Evolutionary conservation across 2,329 filamentous ascomycete species (phyloP), one percentile per base, ranked within the genome.

Genomic region (Aspergillus persii): DNA sequence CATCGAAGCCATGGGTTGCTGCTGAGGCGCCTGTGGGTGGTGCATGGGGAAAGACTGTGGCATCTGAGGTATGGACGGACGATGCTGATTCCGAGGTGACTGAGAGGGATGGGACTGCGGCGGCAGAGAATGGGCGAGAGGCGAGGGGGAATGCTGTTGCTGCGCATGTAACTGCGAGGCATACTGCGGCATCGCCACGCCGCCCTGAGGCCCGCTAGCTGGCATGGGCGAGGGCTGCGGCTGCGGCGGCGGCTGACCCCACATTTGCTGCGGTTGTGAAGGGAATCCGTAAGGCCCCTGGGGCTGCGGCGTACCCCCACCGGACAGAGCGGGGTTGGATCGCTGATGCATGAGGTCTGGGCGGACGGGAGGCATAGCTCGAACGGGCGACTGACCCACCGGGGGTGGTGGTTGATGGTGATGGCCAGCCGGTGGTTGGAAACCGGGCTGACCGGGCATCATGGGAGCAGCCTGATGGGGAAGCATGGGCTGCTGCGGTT

Each of bases 361-460:
- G 36, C 81, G 76, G 73, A 86, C 77, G 41, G 87, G 85, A 63
- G 85, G 84, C 78, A 89, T 87, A 71, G 84, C 83, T 76, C 90
- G 86, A 74, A 92, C 86, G 27, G 87, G 87, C 27, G 91, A 88
- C 71, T 91, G 89, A 31, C 84, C 84, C 71, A 92, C 56, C 23
- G 61, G 27, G 18, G 36, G 36, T 5, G 11, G 36, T n/a, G 36
- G 27, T 33, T 63, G 58, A 48, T 65, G 65, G 27, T 61, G 62
- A 55, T 66, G 65, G 27, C 61, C 57, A 3, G 60, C 86, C 44
- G 88, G 83, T 69, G 86, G 88, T 70, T 90, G 90, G 75, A 92
- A 96, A 1, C 85, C 69, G 62, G 68, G 81, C 62, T 82, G 82
- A 79, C 84, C 66, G 75, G 84, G 65, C 65, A 81, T 77, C 69